These are phyloP conservation scores for Fonsecaea monophora DNA, from an alignment of 2,329 filamentous ascomycete genomes.

Conservation along the genomic window DNA sequence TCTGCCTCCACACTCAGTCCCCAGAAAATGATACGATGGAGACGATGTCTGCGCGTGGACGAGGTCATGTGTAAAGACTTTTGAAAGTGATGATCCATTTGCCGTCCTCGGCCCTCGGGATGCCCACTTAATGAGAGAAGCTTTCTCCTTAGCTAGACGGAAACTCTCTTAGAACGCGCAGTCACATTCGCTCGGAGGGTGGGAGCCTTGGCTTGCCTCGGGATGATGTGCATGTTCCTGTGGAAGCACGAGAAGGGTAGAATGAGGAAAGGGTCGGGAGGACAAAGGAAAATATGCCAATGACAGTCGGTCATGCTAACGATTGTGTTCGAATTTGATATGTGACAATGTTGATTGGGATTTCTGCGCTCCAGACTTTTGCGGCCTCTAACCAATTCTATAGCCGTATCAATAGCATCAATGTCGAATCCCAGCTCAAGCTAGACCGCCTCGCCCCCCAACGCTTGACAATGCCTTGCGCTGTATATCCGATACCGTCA, in stretches of 20 bases:
- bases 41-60: not conserved
- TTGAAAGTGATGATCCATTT: not conserved
- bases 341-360: not conserved
- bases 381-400: not conserved
- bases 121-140: not conserved
- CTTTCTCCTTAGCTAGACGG: not conserved
- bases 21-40: not conserved
- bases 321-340: not conserved
- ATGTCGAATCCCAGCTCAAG: constrained; percentile 6
- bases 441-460: constrained; percentile 57
- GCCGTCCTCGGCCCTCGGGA: constrained; percentile 1
- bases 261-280: not conserved
- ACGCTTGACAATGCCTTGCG: constrained; percentile 58
- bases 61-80: not conserved
- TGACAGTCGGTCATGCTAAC: no score
- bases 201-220: not conserved
- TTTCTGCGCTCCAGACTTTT: not conserved
- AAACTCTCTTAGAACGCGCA: not conserved
- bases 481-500: constrained; percentile 55
- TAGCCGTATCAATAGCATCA: not conserved
- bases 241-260: not conserved
- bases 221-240: not conserved
- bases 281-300: not conserved
- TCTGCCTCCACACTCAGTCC: not conserved
- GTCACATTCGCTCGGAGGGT: not conserved